Evolutionary conservation across 176 grass and related monocot genomes (phyloP), one percentile per base, ranked within the genome.

Genomic region (Paspalum notatum): DNA sequence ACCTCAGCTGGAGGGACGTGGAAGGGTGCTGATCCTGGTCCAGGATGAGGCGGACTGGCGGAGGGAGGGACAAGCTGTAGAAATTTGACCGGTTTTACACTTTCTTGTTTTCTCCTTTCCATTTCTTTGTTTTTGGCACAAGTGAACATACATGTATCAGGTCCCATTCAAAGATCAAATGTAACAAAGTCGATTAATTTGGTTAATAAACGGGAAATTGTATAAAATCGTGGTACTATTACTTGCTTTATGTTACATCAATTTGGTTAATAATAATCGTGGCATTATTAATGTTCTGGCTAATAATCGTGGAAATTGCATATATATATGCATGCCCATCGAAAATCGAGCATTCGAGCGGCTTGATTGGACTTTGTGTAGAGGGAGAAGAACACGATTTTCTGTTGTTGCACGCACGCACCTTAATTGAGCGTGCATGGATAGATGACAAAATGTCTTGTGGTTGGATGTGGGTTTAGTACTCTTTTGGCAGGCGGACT

Each of bases 1-100:
- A 95, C 72, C 66, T 95, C 17, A 82, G 81, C 37, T 95, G 92
- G 92, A 92, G 92, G 72, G 92, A 92, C 82, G 51, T 87, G 44
- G 89, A 95, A 49, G 60, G 64, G 25, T 95, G 92, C 76, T 91
- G 27, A 71, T 4, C 4, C 9, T 24, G 8, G 9, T 53, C 67
- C 39, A 10, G 1, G 10, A 6, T 8, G 2, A 22, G 0, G 5
- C 10, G 40, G 45, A 37, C 37, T 24, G 52, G 18, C 41, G 32
- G 50, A 9, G 42, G 12, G 0, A 37, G 14, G 47, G 70, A 25
- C 24, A 55, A 53, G 71, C 61, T 86, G 79, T 83, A 83, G 15
- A 68, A 86, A 57, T 50, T 78, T 72, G 71, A 81, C 74, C 46
- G 8, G 64, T 17, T 72, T 62, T 58, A 60, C 63, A 60, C 63